Base-by-base conservation (phyloP, 208 protist species). In the Leishmania aethiopica region DNA sequence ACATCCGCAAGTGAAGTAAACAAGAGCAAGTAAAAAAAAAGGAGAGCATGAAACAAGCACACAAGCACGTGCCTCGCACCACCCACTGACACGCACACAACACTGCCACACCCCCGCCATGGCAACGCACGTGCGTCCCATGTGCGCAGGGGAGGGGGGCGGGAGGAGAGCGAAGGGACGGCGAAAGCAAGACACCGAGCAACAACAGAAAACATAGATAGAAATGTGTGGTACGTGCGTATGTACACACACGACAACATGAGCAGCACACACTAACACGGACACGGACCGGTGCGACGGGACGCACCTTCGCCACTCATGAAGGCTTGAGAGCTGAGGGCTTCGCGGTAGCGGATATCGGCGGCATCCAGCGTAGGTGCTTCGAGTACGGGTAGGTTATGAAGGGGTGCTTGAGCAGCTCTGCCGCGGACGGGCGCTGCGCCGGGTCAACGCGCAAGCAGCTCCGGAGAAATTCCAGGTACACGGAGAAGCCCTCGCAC, bases 331-430 rank as follows among this genome's bases (percentile, higher is more conserved):
- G 25, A 37, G 49, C 42, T 37, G 72, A 53, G 17, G 49, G 45
- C 40, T n/a, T 25, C 72, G 15, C 49, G 3, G 49, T 32, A 25
- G 57, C n/a, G 8, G 67, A 11, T 13, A 45, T 15, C 10, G 83
- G 79, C 17, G 84, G 82, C 75, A 89, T 62, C 91, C 91, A 95
- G 4, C 91, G 89, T 22, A 93, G 77, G 53, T 88, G 84, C 57
- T 87, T 88, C 6, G 90, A 69, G 75, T 90, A 89, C 0, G 84
- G 78, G 69, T 82, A 80, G 1, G 70, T 80, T 37, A 94, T 62
- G 78, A 96, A 96, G 13, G 89, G 83, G 70, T 94, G 89, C 57
- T 87, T 67, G 45, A 92, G 84, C 66, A 94, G 76, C 76, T 88
- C 84, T 25, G 69, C 69, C 17, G 89, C 88, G 1, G 84, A 88